Evolutionary conservation across 495 filamentous ascomycete genomes (phyloP).

Genomic region (Entonaema liquescens): DNA sequence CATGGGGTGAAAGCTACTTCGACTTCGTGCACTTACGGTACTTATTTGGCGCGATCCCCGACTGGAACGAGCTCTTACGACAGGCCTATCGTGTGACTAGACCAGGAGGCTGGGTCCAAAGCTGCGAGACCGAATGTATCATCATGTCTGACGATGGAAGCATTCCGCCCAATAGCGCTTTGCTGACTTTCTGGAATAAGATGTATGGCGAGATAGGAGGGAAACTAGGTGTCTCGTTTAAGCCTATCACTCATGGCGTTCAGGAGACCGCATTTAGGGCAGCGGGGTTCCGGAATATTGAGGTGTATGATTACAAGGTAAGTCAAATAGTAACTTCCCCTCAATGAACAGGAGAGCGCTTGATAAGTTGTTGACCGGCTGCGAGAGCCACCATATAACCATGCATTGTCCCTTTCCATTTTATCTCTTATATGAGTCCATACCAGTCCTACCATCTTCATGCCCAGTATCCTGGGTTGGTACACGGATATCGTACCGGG

Average conservation of each 20-base stretch:
- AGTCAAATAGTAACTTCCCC: neutral
- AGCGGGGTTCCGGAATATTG: slow-evolving; percentile 65
- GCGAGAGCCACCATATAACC: neutral
- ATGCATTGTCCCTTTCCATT: neutral
- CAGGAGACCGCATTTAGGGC: slow-evolving; percentile 64
- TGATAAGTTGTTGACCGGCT: neutral
- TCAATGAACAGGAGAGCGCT: neutral
- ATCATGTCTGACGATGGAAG: slow-evolving; percentile 45
- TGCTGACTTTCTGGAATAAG: slow-evolving; percentile 49
- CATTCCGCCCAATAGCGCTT: slow-evolving; percentile 46
- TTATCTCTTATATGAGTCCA: neutral
- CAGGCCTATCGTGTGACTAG: slow-evolving; percentile 38
- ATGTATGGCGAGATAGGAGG: slow-evolving; percentile 47
- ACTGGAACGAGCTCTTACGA: slow-evolving; percentile 61
- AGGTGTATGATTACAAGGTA: slow-evolving; percentile 28
- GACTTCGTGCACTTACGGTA: slow-evolving; percentile 72
- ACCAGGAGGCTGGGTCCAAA: slow-evolving; percentile 46
- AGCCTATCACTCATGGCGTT: slow-evolving; percentile 52
- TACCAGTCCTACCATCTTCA: neutral
- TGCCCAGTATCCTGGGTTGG: neutral
- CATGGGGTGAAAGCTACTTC: slow-evolving; percentile 60
- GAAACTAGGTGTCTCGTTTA: slow-evolving; percentile 31
- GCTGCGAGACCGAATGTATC: slow-evolving; percentile 40
- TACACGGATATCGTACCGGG: neutral
- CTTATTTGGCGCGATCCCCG: slow-evolving; percentile 62